phyloP scores from a whole-genome alignment of 768 basidiomycete genomes.

The Lactifluus pinguis region DNA sequence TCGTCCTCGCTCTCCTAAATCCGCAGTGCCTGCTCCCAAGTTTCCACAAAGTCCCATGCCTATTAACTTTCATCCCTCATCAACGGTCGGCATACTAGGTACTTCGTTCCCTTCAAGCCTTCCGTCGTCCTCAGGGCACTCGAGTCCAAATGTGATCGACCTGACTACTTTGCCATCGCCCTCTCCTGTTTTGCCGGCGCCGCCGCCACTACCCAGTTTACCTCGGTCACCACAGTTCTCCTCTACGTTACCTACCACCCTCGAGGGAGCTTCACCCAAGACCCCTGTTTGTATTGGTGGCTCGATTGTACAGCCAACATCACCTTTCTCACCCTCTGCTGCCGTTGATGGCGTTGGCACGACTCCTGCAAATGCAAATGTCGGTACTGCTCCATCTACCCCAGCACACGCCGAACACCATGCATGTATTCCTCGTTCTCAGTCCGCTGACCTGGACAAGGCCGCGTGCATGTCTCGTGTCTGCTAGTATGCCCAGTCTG shows the following conservation, averaged over 20 bases:
- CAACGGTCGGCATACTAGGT: constrained; percentile 21
- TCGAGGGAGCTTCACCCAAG: constrained; percentile 60
- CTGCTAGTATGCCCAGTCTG: too few species aligned
- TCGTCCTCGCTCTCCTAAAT: not conserved
- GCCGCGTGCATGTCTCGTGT: too few species aligned
- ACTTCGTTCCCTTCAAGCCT: constrained; percentile 5
- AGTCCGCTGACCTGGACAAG: too few species aligned
- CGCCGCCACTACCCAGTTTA: constrained; percentile 3
- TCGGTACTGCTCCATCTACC: constrained; percentile 20
- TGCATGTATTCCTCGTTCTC: too few species aligned
- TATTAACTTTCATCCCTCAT: not conserved
- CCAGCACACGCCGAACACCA: constrained; percentile 23
- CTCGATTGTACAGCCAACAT: constrained; percentile 1
- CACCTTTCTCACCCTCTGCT: not conserved
- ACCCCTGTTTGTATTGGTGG: constrained; percentile 83
- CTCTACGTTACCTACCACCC: constrained; percentile 25
- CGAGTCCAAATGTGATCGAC: constrained; percentile 8
- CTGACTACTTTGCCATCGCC: constrained; percentile 11
- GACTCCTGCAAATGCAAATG: not conserved
- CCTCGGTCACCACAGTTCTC: constrained; percentile 17
- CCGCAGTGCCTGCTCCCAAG: not conserved
- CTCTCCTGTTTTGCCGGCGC: constrained; percentile 8
- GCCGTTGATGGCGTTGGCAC: not conserved
- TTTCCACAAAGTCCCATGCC: constrained; percentile 4
- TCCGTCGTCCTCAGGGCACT: constrained; percentile 1